phyloP scores from a whole-genome alignment of 441 rosid genomes.

The Capsella rubella region DNA sequence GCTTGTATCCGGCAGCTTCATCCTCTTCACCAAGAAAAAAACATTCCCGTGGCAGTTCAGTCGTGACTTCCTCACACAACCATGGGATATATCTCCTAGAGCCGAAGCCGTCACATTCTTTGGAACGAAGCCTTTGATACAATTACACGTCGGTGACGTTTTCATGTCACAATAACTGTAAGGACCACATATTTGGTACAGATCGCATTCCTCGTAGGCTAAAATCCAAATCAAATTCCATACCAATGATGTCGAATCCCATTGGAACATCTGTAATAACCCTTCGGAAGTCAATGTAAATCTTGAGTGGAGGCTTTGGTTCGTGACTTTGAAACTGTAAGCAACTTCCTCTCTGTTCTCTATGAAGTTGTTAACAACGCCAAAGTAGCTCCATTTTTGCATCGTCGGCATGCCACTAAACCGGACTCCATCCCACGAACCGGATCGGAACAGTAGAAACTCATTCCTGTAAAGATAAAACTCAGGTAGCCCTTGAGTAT shows the following conservation, averaged over 20 bases:
- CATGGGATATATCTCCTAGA: slow-evolving; percentile 58
- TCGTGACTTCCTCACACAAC: slow-evolving; percentile 61
- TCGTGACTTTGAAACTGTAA: slow-evolving; percentile 51
- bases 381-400: slow-evolving; percentile 46
- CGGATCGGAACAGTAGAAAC: slow-evolving; percentile 51
- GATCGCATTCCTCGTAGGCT: slow-evolving; percentile 68
- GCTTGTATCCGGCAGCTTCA: slow-evolving; percentile 68
- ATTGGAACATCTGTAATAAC: slow-evolving; percentile 48
- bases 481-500: slow-evolving; percentile 60
- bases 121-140: slow-evolving; percentile 63
- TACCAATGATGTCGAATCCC: slow-evolving; percentile 29
- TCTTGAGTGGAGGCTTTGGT: slow-evolving; percentile 46
- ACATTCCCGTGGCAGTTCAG: slow-evolving; percentile 50
- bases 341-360: slow-evolving; percentile 46
- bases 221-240: too few relatives aligned
- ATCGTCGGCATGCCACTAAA: slow-evolving; percentile 83
- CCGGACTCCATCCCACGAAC: slow-evolving; percentile 73
- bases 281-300: slow-evolving; percentile 54
- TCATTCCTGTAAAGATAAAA: slow-evolving; percentile 43
- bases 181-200: slow-evolving; percentile 58
- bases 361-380: slow-evolving; percentile 45
- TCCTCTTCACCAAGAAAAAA: slow-evolving; percentile 52
- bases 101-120: slow-evolving; percentile 55
- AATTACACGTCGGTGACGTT: slow-evolving; percentile 50
- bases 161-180: slow-evolving; percentile 66